Base-by-base conservation (phyloP, 2,329 filamentous ascomycete species). In the Fusarium heterosporum region DNA sequence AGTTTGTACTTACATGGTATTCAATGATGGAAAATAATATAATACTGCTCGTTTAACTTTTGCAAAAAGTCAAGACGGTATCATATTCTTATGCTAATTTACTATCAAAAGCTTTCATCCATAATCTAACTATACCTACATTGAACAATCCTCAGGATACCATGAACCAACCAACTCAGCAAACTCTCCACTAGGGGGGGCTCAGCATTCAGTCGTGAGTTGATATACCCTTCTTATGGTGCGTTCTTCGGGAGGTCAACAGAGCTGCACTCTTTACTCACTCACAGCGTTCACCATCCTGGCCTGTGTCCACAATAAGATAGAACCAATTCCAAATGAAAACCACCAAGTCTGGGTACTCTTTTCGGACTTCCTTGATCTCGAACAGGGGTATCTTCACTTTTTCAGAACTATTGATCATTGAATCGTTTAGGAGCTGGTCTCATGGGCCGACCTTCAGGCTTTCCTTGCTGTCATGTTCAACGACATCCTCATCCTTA, bases 391-490 rank as follows among this genome's bases (percentile, higher is more conserved):
- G n/a, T n/a, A n/a, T n/a, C n/a, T n/a, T n/a, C n/a, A n/a, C 1
- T 16, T 47, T 12, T 19, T 19, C 22, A 22, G 7, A 25, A 14
- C 14, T 17, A 13, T 29, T 17, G 8, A 32, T 10, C 8, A 17
- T 17, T 13, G 29, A 25, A n/a, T 55, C 40, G 4, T 34, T 40
- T 9, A 39, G 55, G 14, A 61, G 50, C 2, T 47, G 26, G 10
- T 61, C 61, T 12, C 55, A 38, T 4, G 53, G 53, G 16, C 68
- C 55, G 12, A 63, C 16, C 4, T 47, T 30, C 6, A 34, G 36
- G 30, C n/a, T 38, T n/a, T 52, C 22, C 9, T 26, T n/a, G n/a
- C 9, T 11, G 14, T 16, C 30, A 8, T n/a, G 13, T 26, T 28
- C 28, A 13, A 26, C 10, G 2, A 8, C 16, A 8, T 10, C 38